These are phyloP conservation scores for Pythium sukuiense DNA, from an alignment of 352 stramenopile species.

Conservation along the genomic window DNA sequence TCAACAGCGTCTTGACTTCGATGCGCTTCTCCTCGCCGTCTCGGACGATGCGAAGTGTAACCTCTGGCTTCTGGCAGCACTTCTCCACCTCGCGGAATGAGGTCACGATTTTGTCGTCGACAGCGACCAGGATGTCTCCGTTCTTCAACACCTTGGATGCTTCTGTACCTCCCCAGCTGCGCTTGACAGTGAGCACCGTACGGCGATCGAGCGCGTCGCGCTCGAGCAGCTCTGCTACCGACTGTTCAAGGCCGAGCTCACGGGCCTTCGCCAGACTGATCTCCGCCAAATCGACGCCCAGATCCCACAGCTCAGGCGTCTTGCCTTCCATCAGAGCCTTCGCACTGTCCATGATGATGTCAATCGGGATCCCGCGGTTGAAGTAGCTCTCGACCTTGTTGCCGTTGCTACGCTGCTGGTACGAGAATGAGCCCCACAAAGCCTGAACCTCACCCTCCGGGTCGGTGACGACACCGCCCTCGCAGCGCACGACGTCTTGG, in stretches of 20 bases:
- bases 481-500: conserved; percentile 79
- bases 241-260: conserved; percentile 83
- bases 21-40: conserved; percentile 71
- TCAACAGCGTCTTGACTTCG: conserved; percentile 71
- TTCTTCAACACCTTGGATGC: conserved; percentile 69
- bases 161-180: conserved; percentile 75
- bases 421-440: conserved; percentile 89
- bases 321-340: conserved; percentile 66
- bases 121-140: conserved; percentile 84
- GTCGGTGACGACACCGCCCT: conserved; percentile 82
- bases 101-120: conserved; percentile 82
- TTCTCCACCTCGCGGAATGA: conserved; percentile 88
- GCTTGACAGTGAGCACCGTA: conserved; percentile 79
- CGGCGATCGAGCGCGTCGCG: conserved; percentile 62
- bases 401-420: conserved; percentile 70
- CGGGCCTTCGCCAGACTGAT: conserved; percentile 88
- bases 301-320: conserved; percentile 73
- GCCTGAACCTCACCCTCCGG: conserved; percentile 67
- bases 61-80: conserved; percentile 70
- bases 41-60: conserved; percentile 85
- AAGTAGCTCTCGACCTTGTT: conserved; percentile 87
- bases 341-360: conserved; percentile 88
- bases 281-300: conserved; percentile 87
- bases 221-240: conserved; percentile 75
- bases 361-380: conserved; percentile 83